Evolutionary conservation across 2,329 filamentous ascomycete genomes (phyloP).

Genomic region (Hymenoscyphus repandus): DNA sequence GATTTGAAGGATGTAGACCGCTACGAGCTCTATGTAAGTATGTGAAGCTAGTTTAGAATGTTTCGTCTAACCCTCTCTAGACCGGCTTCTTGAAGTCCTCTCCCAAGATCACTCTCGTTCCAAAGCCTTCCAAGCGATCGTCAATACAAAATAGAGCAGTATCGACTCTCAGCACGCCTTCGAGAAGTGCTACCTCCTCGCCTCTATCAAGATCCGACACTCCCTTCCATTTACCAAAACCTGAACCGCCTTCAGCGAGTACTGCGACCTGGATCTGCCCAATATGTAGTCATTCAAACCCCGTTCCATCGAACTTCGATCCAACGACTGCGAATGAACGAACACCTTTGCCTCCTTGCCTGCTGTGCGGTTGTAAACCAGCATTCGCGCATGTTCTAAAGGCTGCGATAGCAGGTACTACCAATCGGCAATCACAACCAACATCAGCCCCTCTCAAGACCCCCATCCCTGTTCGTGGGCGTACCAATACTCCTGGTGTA

Average conservation of each 20-base stretch:
- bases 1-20: constrained; percentile 88
- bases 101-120: constrained; percentile 82
- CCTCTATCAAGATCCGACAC: constrained; percentile 41
- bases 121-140: constrained; percentile 68
- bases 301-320: constrained; percentile 90
- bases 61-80: constrained; percentile 37
- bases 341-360: constrained; percentile 77
- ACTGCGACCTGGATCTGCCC: constrained; percentile 89
- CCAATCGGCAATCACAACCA: constrained; percentile 42
- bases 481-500: constrained; percentile 17
- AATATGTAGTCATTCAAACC: constrained; percentile 93
- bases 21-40: constrained; percentile 75
- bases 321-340: constrained; percentile 72
- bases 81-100: constrained; percentile 94
- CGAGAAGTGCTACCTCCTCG: constrained; percentile 42
- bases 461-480: constrained; percentile 28
- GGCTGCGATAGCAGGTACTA: constrained; percentile 73
- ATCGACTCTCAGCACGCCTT: constrained; percentile 40
- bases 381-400: constrained; percentile 78
- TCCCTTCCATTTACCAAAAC: constrained; percentile 38
- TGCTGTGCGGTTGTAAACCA: constrained; percentile 92
- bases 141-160: constrained; percentile 51
- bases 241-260: constrained; percentile 44
- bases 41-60: not conserved
- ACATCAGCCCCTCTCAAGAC: constrained; percentile 24